Base-by-base conservation (phyloP, 352 stramenopile species). In the Globisporangium nagaii region DNA sequence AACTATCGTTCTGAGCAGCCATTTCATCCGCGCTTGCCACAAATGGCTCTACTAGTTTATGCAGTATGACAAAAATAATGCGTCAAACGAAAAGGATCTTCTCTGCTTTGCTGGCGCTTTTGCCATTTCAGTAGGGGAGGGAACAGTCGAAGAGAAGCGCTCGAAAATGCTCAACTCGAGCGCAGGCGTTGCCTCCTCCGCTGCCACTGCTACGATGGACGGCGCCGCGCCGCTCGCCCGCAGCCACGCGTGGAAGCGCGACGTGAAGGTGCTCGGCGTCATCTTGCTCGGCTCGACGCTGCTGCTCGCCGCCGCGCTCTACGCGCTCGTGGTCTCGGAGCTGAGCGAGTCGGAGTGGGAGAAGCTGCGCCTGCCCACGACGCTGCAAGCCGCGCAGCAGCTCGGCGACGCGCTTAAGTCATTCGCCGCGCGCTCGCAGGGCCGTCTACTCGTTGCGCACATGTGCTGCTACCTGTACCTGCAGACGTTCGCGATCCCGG, bases 401-500 rank as follows among this genome's bases (percentile, higher is more conserved):
- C 69, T 91, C 7, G 81, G 76, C n/a, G 69, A 82, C 47, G 79
- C 68, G 45, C 63, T 89, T 40, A 66, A 82, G 58, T 70, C 66
- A 47, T 79, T 88, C 36, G 64, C 81, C 19, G 62, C 69, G 17
- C 68, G 67, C 11, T 68, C 69, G 46, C 62, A 54, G 3, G 53
- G 46, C 4, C 60, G 75, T 9, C 55, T 91, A 22, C 65, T 90
- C 40, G 50, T 89, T 13, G 79, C 77, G 19, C 82, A 92, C 66
- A 83, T 75, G 64, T 69, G 67, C 40, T 86, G 71, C 57, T 90
- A 92, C 60, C 37, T 92, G 50, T 92, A 86, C 55, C 49, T 90
- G 46, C 82, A 92, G 63, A 89, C 73, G 25, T 92, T 88, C 51
- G 79, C 79, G 43, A 92, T 92, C 46, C 82, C 82, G 0, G 82